Conservation (phyloP, 1,139 yeast species). For the Yamadazyma conglobata region DNA sequence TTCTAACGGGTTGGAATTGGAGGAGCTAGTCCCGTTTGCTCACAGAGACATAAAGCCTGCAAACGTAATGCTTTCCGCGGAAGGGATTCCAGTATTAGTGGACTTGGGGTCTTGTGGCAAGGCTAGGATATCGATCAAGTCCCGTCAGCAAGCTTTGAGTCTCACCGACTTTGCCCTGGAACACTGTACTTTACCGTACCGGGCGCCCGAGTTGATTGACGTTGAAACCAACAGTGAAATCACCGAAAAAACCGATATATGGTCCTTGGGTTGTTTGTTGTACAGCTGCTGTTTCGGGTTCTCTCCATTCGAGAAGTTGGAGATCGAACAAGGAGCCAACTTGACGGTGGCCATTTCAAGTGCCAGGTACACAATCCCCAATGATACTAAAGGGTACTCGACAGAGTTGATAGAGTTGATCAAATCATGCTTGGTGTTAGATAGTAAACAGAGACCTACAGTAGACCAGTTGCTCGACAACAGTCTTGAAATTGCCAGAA, state of each 20-base stretch:
- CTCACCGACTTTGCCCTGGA: constrained; percentile 81
- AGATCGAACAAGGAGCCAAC: constrained; percentile 78
- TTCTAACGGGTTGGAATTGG: constrained; percentile 41
- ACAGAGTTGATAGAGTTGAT: constrained; percentile 55
- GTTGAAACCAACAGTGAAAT: constrained; percentile 61
- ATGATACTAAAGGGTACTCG: constrained; percentile 42
- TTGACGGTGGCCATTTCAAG: constrained; percentile 71
- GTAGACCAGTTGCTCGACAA: constrained; percentile 54
- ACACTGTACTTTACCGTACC: constrained; percentile 80
- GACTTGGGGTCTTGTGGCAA: constrained; percentile 79
- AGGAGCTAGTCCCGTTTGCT: constrained; percentile 67
- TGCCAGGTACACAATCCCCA: constrained; percentile 68
- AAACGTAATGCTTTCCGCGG: constrained; percentile 73
- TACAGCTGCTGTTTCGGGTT: constrained; percentile 74
- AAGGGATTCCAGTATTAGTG: constrained; percentile 73
- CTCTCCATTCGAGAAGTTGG: constrained; percentile 87
- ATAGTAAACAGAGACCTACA: constrained; percentile 58
- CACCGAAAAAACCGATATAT: constrained; percentile 76
- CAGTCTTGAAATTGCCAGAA: constrained; percentile 34
- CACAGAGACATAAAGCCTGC: constrained; percentile 90
- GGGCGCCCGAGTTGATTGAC: constrained; percentile 88
- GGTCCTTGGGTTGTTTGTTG: constrained; percentile 86
- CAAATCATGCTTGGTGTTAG: constrained; percentile 54
- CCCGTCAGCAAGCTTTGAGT: constrained; percentile 69
- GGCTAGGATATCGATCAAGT: constrained; percentile 53